phyloP scores from a whole-genome alignment of 352 stramenopile genomes.

The Phytophthora constricta region DNA sequence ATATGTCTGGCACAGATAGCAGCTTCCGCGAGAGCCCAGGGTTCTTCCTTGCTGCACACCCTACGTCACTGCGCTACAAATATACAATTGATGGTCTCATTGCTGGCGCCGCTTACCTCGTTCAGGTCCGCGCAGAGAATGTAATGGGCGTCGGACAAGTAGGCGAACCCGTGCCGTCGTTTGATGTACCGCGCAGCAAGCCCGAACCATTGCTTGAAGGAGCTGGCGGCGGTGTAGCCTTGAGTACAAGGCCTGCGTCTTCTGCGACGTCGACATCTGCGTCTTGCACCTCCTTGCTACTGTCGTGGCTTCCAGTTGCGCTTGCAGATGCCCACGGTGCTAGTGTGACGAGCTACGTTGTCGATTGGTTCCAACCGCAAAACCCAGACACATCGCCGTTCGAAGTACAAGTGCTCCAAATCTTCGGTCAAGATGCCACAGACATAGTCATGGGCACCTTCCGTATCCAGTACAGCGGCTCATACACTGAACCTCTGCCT shows the following conservation, averaged over 20 bases:
- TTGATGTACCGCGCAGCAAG: constrained; percentile 70
- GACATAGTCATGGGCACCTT: constrained; percentile 78
- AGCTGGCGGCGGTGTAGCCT: constrained; percentile 51
- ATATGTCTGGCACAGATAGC: not conserved
- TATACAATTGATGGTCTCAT: constrained; percentile 62
- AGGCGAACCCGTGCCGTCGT: constrained; percentile 46
- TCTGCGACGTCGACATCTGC: constrained; percentile 18
- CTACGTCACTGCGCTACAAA: constrained; percentile 67
- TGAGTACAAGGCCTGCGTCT: constrained; percentile 56
- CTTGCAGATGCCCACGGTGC: constrained; percentile 45
- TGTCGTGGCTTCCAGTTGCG: constrained; percentile 62
- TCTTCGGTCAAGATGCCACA: constrained; percentile 43
- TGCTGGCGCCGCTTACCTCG: constrained; percentile 54
- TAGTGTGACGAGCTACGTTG: constrained; percentile 62
- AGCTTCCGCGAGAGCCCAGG: constrained; percentile 47
- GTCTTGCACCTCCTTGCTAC: constrained; percentile 38
- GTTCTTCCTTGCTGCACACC: constrained; percentile 59
- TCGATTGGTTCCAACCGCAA: constrained; percentile 76
- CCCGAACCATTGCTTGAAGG: constrained; percentile 52
- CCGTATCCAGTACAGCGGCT: constrained; percentile 64
- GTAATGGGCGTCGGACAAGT: constrained; percentile 67
- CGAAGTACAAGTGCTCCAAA: constrained; percentile 79
- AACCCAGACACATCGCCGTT: constrained; percentile 37
- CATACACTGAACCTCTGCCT: constrained; percentile 58
- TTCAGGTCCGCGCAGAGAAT: constrained; percentile 72